Base-by-base conservation (phyloP, 257 asterid genomes). In the Solanum ossicruentum region DNA sequence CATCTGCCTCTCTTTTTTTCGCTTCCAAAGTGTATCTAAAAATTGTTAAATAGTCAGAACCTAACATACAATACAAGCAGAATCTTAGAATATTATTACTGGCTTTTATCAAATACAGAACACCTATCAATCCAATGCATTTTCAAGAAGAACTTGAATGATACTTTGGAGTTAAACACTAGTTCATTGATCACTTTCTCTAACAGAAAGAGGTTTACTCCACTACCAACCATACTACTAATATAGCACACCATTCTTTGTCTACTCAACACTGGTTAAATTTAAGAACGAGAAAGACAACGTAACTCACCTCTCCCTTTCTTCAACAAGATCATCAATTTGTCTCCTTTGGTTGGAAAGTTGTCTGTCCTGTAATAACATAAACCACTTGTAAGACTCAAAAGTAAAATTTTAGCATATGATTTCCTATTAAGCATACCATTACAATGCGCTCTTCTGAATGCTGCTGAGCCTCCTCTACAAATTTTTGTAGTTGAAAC, bases 391-490 rank as follows among this genome's bases (percentile, higher is more conserved):
- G 83, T 86, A 81, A 90, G 86, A 88, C 23, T 17, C 77, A 69
- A 69, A 70, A 39, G 28, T 39, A 70, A 70, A 70, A 18, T 6
- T 70, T 84, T 63, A 56, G 78, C 20, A 58, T 86, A 43, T 58
- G 43, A 65, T 67, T 52, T 49, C 82, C 70, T 65, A 78, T 20
- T 54, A 56, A 49, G 28, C 43, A 32, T 92, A 95, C 99, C 99
- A 91, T 91, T 41, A 89, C 85, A 86, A 36, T 88, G 86, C 86
- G 86, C 82, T 93, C 88, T 85, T 85, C 92, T 77, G 91, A 90
- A 69, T 89, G 93, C 79, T 92, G 93, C 77, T 93, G 95, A 89
- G 95, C 97, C 84, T 91, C 95, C 90, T 92, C 94, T 54, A 94
- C 89, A 66, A 94, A 85, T 91, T 90, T 92, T 82, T 95, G 97